phyloP scores from a whole-genome alignment of 129 eudicot species.

The Smallanthus sonchifolius region DNA sequence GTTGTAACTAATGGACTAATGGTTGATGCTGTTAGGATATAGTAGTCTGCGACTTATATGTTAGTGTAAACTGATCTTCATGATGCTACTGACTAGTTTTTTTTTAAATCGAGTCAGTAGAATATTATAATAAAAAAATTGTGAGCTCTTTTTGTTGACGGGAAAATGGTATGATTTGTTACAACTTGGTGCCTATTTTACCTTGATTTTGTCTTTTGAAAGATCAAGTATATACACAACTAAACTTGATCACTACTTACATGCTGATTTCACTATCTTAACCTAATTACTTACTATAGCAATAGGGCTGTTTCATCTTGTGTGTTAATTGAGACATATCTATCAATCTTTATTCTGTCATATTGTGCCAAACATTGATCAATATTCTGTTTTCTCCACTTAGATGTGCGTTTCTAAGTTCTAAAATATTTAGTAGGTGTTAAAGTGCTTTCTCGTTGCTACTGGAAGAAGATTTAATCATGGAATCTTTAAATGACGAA shows the following conservation, averaged over 20 bases:
- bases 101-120: not conserved
- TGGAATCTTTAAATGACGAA: constrained; percentile 79
- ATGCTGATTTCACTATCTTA: constrained; percentile 6
- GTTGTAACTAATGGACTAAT: not conserved
- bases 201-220: not conserved
- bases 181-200: not conserved
- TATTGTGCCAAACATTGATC: not conserved
- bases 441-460: constrained; percentile 5
- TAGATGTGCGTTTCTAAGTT: not conserved
- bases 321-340: not conserved
- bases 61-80: not conserved
- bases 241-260: not conserved
- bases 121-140: not conserved
- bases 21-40: not conserved
- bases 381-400: not conserved
- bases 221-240: not conserved
- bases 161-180: constrained; percentile 5
- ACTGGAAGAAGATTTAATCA: constrained; percentile 15
- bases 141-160: not conserved
- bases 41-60: not conserved
- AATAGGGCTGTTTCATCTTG: not conserved
- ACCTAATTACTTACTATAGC: not conserved
- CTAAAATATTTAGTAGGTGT: not conserved
- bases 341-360: not conserved
- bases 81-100: not conserved